Percentiles rank a stretch among this genome's conserved stretches.
Conservation (phyloP, 345 rosid species). For the Corymbia maculata region DNA sequence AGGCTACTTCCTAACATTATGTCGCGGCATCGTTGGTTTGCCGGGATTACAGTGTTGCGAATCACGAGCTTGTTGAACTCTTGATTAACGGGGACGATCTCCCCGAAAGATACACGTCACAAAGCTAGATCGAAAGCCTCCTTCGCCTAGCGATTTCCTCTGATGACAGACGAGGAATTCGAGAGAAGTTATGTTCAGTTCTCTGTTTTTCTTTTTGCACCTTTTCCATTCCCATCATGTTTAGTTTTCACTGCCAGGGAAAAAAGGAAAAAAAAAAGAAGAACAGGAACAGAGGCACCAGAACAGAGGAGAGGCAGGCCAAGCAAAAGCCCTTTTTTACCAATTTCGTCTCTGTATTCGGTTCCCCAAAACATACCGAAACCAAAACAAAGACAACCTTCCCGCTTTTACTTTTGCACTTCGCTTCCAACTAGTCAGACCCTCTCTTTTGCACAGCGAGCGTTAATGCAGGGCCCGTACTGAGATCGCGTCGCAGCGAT, state of each 20-base stretch:
- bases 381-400: not conserved
- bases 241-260: not conserved
- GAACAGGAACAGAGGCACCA: not conserved
- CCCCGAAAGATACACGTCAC: not conserved
- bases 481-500: conserved; percentile 10
- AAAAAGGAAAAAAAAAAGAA: not conserved
- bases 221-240: not conserved
- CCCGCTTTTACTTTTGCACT: not conserved
- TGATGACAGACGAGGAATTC: not conserved
- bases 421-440: not conserved
- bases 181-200: not conserved
- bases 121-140: not conserved
- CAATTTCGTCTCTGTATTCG: not conserved
- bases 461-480: conserved; percentile 1
- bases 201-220: not conserved
- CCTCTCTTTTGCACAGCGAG: not conserved
- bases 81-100: not conserved
- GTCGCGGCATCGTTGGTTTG: not conserved
- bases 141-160: not conserved
- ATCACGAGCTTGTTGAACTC: not conserved
- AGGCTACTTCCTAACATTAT: not conserved
- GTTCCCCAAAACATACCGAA: not conserved
- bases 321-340: not conserved
- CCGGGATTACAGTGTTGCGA: not conserved
- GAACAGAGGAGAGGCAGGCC: not conserved